Evolutionary conservation across 495 filamentous ascomycete genomes (phyloP).

Genomic region (Xeromyces bisporus): DNA sequence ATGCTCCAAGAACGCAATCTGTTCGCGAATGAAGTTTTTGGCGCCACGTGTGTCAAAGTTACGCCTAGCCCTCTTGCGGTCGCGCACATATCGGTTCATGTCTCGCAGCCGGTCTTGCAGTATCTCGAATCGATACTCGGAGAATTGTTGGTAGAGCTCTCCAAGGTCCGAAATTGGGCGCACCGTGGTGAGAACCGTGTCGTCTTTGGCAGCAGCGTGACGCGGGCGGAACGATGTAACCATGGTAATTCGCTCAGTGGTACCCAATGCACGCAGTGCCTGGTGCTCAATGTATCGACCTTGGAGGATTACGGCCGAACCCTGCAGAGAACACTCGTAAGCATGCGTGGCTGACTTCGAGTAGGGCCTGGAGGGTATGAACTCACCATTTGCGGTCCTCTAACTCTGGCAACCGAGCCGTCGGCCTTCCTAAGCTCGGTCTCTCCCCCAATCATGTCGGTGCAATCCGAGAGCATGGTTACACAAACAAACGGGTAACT

Average conservation of each 20-base stretch:
- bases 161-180: conserved; percentile 46
- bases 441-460: conserved; percentile 54
- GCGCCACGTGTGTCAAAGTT: conserved; percentile 24
- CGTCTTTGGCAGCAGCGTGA: conserved; percentile 40
- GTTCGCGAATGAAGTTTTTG: conserved; percentile 32
- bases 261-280: conserved; percentile 45
- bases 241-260: conserved; percentile 52
- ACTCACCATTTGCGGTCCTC: conserved; percentile 47
- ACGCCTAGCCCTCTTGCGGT: conserved; percentile 23
- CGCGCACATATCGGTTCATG: conserved; percentile 27
- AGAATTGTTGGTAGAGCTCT: conserved; percentile 54
- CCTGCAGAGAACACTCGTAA: too few species aligned
- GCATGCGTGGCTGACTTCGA: too few species aligned
- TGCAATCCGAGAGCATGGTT: conserved; percentile 57
- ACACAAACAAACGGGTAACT: conserved; percentile 67
- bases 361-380: too few species aligned
- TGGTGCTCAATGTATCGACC: conserved; percentile 58
- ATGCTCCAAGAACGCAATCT: conserved; percentile 36
- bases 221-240: conserved; percentile 56
- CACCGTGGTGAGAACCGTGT: conserved; percentile 49
- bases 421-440: conserved; percentile 45
- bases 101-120: conserved; percentile 40
- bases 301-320: conserved; percentile 50
- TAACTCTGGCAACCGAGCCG: conserved; percentile 49
- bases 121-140: conserved; percentile 55